phyloP scores from a whole-genome alignment of 371 early-diverging fungal species.

The Lichtheimia ramosa region DNA sequence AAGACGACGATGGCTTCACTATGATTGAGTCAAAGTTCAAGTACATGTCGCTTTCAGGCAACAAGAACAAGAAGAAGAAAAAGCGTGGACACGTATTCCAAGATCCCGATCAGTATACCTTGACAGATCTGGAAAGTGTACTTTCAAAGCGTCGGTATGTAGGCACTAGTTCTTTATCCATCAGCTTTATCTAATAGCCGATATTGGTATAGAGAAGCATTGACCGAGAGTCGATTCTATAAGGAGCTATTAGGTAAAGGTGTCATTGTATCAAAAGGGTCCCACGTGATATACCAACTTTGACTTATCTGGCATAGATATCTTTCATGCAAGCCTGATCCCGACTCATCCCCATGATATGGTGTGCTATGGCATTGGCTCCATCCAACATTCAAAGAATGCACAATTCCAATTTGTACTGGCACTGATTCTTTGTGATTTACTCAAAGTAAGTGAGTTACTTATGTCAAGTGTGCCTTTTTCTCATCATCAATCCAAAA shows the following conservation, averaged over 20 bases:
- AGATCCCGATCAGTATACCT: conserved; percentile 34
- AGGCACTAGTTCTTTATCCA: not conserved
- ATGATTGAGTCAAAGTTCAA: conserved; percentile 16
- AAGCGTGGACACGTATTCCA: conserved; percentile 8
- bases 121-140: conserved; percentile 23
- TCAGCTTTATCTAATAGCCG: not conserved
- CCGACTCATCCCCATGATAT: conserved; percentile 33
- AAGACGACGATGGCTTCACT: conserved; percentile 17
- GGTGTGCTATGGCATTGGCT: conserved; percentile 69
- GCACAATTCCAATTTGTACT: conserved; percentile 64
- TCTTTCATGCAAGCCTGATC: conserved; percentile 24
- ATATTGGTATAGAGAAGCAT: conserved; percentile 20
- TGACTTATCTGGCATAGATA: conserved; percentile 11
- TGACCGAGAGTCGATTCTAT: conserved; percentile 33
- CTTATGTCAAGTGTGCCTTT: not conserved
- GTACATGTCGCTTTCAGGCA: conserved; percentile 7
- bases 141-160: conserved; percentile 32
- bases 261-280: not conserved
- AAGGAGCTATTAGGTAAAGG: conserved; percentile 29
- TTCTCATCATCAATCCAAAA: not conserved
- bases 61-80: conserved; percentile 4
- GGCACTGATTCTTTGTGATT: conserved; percentile 45
- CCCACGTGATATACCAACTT: not conserved
- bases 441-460: conserved; percentile 39
- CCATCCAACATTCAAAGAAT: conserved; percentile 53